Evolutionary conservation across 306 rosid species (phyloP).

Genomic region (Nissolia schottii): DNA sequence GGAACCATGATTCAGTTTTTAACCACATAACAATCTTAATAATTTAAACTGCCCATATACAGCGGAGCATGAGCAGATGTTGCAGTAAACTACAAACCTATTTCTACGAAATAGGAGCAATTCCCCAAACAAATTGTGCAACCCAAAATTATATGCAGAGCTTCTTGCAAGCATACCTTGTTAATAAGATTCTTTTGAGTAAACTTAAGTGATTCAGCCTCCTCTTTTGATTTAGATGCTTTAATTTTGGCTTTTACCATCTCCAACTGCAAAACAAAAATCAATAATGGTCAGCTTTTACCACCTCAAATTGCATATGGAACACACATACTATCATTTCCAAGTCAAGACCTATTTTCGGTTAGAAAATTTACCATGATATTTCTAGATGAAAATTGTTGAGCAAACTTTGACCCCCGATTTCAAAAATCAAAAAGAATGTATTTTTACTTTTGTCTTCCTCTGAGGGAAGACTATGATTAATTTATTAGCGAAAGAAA

Average conservation of each 20-base stretch:
- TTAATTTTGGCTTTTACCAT: slow-evolving; percentile 67
- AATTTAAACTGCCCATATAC: not conserved
- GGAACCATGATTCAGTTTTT: slow-evolving; percentile 6
- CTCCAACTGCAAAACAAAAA: slow-evolving; percentile 61
- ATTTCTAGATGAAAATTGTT: not conserved
- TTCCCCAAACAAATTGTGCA: slow-evolving; percentile 1
- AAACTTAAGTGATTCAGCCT: slow-evolving; percentile 73
- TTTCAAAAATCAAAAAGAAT: not conserved
- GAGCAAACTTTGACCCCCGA: not conserved
- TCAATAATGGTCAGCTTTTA: slow-evolving; percentile 11
- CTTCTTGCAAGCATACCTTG: slow-evolving; percentile 52
- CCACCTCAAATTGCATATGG: not conserved
- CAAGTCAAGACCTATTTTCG: not conserved
- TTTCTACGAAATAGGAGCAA: not conserved
- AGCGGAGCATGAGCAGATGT: not conserved
- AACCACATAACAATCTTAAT: slow-evolving; percentile 4
- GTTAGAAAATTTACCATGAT: not conserved
- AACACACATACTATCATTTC: not conserved
- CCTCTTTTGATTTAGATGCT: slow-evolving; percentile 62
- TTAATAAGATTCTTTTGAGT: slow-evolving; percentile 68
- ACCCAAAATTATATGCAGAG: not conserved
- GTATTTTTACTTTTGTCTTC: not conserved
- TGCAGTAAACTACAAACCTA: slow-evolving; percentile 6
- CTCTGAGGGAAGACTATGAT: not conserved
- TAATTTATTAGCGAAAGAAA: not conserved